Evolutionary conservation across 148 eudicot species (phyloP).

Genomic region (Linanthus parryae): DNA sequence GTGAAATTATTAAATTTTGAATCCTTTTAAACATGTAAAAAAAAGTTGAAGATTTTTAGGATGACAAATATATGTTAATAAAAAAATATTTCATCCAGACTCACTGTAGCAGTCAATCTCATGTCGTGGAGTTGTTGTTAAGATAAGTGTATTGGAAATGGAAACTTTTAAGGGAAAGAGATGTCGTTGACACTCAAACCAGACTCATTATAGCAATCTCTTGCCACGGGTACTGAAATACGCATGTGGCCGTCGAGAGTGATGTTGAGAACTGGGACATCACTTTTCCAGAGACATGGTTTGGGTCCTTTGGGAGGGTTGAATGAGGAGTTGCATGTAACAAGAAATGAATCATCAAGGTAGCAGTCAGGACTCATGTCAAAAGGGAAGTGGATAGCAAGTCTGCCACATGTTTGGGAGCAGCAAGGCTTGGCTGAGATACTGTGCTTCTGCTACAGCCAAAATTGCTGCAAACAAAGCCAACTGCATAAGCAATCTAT

Average conservation of each 20-base stretch:
- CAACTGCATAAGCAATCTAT: too few relatives aligned
- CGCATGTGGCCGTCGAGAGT: neutral
- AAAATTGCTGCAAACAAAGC: too few relatives aligned
- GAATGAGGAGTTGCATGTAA: constrained; percentile 2
- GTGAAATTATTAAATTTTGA: too few relatives aligned
- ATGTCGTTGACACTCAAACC: neutral
- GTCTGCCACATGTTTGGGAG: neutral
- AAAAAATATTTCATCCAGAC: too few relatives aligned
- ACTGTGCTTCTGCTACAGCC: too few relatives aligned
- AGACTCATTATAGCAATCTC: constrained; percentile 1
- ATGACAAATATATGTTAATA: too few relatives aligned
- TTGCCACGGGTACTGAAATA: neutral
- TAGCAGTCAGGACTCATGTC: constrained; percentile 1
- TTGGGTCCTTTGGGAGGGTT: constrained; percentile 1
- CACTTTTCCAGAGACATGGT: neutral
- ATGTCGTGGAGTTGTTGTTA: too few relatives aligned
- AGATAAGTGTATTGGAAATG: neutral
- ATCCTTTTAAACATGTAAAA: too few relatives aligned
- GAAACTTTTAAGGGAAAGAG: neutral
- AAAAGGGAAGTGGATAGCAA: constrained; percentile 6
- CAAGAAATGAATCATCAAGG: constrained; percentile 3
- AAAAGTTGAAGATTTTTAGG: too few relatives aligned
- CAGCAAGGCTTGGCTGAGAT: too few relatives aligned
- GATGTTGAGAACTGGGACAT: too few relatives aligned
- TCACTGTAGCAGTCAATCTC: too few relatives aligned